Evolutionary conservation across 345 rosid species (phyloP).

Genomic region (Viola odorata): DNA sequence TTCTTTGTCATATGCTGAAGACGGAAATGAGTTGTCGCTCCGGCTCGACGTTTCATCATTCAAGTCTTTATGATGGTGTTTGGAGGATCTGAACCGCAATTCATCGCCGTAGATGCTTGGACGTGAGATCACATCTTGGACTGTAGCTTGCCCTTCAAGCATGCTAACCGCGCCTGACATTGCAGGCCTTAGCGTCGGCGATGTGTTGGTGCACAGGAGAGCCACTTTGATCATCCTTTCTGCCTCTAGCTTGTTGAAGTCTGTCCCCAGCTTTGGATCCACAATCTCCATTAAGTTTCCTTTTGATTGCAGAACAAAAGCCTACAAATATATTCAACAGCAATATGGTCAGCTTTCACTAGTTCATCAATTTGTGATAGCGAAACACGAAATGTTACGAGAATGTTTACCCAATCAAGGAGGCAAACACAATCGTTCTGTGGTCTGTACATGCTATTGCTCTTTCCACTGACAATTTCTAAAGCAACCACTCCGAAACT

Average conservation of each 20-base stretch:
- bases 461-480: conserved; percentile 88
- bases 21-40: neutral
- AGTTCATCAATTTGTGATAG: neutral
- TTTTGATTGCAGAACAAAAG: conserved; percentile 87
- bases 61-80: neutral
- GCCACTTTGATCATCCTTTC: conserved; percentile 61
- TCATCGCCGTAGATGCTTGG: neutral
- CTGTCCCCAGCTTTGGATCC: conserved; percentile 58
- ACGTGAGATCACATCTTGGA: conserved; percentile 49
- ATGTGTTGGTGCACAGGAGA: conserved; percentile 79
- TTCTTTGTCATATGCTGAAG: neutral
- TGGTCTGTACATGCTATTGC: conserved; percentile 93
- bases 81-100: neutral
- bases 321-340: conserved; percentile 30
- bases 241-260: conserved; percentile 54
- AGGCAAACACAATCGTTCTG: conserved; percentile 90
- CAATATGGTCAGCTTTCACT: neutral
- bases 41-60: neutral
- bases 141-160: conserved; percentile 68
- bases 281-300: conserved; percentile 83
- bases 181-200: conserved; percentile 81
- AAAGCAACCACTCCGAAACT: conserved; percentile 79
- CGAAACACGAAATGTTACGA: neutral
- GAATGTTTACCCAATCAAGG: conserved; percentile 66
- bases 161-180: conserved; percentile 80